Evolutionary conservation across 1,284 basidiomycete genomes (phyloP), one percentile per base, ranked within the genome.

Genomic region (Cutaneotrichosporon daszewskae): DNA sequence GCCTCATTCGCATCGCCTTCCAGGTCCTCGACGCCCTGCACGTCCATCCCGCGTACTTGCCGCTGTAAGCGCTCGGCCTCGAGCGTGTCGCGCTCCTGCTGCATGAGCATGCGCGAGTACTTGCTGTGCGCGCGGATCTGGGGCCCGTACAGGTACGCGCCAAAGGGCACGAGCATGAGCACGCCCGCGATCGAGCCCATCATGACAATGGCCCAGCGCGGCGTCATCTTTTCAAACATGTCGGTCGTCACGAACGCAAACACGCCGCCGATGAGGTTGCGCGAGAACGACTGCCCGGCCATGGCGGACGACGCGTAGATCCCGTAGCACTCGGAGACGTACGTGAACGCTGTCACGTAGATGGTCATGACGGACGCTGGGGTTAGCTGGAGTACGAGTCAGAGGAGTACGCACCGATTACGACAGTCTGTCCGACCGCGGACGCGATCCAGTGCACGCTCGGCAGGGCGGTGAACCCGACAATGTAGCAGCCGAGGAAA

Each of bases 401-500:
- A 24, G 2, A 23, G 9, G 16, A 5, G 17, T 13, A 42, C 33
- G 24, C 32, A 62, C 57, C 48, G 20, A 63, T 53, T 27, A 80
- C 20, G 77, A 78, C 32, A 75, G 78, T 80, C 77, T 84, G 0
- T 73, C 82, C 61, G 76, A 71, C 52, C 40, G 59, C 60, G 7
- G 58, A 57, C 1, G 45, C 60, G 18, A 64, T 57, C 64, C 60
- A 68, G 51, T 60, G 57, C 3, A 64, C 49, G n/a, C 26, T 40
- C 2, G 53, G 37, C 12, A 56, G 39, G 37, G 60, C 53, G 5
- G 68, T 68, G 49, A 68, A 71, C 4, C 64, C 70, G 45, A 62
- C 71, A 39, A 71, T 58, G 64, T 83, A 79, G 73, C 84, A 82
- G 5, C 79, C 79, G 1, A 74, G 58, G 0, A 83, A 81, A 40